phyloP scores from a whole-genome alignment of 73 alveolate species.

The Durusdinium trenchii region DNA sequence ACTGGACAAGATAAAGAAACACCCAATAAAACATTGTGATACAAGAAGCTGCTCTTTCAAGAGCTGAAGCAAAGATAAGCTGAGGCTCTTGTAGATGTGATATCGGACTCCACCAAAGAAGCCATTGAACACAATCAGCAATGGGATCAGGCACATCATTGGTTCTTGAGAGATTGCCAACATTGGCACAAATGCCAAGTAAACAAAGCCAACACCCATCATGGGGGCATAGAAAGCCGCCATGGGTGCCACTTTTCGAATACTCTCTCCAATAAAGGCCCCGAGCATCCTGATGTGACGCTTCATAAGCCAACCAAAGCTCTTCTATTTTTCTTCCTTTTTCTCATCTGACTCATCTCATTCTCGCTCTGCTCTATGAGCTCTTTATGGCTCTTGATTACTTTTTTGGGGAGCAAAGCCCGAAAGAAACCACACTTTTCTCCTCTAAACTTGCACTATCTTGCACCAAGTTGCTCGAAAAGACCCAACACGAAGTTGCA shows the following conservation, averaged over 20 bases:
- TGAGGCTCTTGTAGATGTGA: slow-evolving; percentile 6
- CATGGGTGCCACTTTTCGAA: slow-evolving; percentile 45
- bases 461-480: slow-evolving; percentile 19
- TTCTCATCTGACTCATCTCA: too few species aligned
- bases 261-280: slow-evolving; percentile 41
- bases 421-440: background rate
- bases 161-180: slow-evolving; percentile 53
- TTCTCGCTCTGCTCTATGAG: too few species aligned
- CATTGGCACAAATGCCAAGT: slow-evolving; percentile 48
- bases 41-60: too few species aligned
- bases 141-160: slow-evolving; percentile 75
- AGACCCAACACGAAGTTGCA: slow-evolving; percentile 56
- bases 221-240: slow-evolving; percentile 85
- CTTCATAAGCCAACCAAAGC: too few species aligned
- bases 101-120: slow-evolving; percentile 89
- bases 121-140: slow-evolving; percentile 60
- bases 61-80: background rate
- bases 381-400: too few species aligned
- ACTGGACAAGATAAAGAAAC: background rate
- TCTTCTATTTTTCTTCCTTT: too few species aligned
- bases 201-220: slow-evolving; percentile 77
- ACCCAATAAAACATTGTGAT: too few species aligned
- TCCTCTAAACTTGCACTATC: background rate
- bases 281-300: slow-evolving; percentile 52
- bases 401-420: too few species aligned